Evolutionary conservation across 306 rosid species (phyloP).

Genomic region (Benincasa hispida): DNA sequence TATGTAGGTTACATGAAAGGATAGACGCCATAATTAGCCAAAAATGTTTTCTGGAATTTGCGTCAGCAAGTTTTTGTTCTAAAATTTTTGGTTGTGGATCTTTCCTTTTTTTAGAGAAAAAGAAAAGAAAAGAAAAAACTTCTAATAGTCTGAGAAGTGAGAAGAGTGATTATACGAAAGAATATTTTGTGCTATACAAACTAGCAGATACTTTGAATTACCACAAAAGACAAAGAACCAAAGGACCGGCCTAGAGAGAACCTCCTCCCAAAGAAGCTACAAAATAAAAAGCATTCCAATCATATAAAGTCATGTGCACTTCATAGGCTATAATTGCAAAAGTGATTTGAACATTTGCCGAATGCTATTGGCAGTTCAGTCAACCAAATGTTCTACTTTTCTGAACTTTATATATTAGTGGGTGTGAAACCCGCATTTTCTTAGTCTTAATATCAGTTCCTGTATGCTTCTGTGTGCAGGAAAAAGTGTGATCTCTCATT

Average conservation of each 20-base stretch:
- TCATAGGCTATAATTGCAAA: too few species aligned
- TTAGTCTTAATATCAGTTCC: neutral
- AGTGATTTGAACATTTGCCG: too few species aligned
- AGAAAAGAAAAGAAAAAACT: too few species aligned
- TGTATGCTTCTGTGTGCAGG: constrained; percentile 27
- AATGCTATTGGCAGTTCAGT: neutral
- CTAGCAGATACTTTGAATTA: neutral
- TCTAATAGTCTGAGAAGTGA: neutral
- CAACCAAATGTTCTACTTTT: neutral
- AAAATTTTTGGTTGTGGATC: neutral
- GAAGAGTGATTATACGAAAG: neutral
- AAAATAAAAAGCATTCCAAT: too few species aligned
- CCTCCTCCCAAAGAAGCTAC: too few species aligned
- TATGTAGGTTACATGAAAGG: constrained; percentile 7
- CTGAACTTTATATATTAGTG: neutral
- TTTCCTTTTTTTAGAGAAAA: neutral
- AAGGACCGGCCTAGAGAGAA: too few species aligned
- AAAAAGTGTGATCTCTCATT: constrained; percentile 52
- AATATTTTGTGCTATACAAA: neutral
- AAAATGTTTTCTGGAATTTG: too few species aligned
- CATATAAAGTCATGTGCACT: too few species aligned
- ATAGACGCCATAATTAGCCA: neutral
- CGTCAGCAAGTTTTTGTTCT: neutral
- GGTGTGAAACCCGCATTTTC: neutral
- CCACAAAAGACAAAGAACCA: too few species aligned